Conservation (phyloP, 805 yeast species). For the Yamadazyma nakazawae region DNA sequence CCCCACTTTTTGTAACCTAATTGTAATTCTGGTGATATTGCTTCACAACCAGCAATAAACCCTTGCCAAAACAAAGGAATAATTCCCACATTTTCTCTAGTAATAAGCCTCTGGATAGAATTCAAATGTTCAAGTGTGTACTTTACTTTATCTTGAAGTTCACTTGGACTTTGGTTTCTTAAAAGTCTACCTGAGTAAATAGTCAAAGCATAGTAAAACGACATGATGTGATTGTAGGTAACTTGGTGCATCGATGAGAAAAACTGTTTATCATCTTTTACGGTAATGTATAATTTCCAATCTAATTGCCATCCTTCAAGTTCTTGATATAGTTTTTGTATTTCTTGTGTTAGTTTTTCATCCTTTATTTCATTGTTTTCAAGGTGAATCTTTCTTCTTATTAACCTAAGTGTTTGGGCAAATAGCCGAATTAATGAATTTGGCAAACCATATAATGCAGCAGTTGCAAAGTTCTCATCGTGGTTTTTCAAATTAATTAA, state of each 20-base stretch:
- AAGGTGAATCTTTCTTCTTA: slow-evolving; percentile 59
- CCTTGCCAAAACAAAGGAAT: slow-evolving; percentile 88
- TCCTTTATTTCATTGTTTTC: slow-evolving; percentile 22
- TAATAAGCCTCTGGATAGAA: slow-evolving; percentile 55
- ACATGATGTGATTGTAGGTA: slow-evolving; percentile 73
- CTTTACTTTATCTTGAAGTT: slow-evolving; percentile 60
- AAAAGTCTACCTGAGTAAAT: slow-evolving; percentile 71
- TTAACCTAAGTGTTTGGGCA: slow-evolving; percentile 65
- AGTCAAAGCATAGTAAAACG: slow-evolving; percentile 69
- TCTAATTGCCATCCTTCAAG: slow-evolving; percentile 68
- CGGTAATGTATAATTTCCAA: slow-evolving; percentile 54
- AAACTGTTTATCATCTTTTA: slow-evolving; percentile 27
- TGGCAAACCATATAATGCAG: slow-evolving; percentile 81
- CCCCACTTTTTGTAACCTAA: slow-evolving; percentile 72
- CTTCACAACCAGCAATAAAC: slow-evolving; percentile 82
- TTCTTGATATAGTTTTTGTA: slow-evolving; percentile 38
- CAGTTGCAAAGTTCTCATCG: slow-evolving; percentile 64
- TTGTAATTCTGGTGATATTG: slow-evolving; percentile 55
- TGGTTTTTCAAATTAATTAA: slow-evolving; percentile 46
- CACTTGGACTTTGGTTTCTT: slow-evolving; percentile 49
- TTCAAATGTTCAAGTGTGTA: slow-evolving; percentile 62
- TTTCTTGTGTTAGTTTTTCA: slow-evolving; percentile 15
- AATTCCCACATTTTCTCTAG: slow-evolving; percentile 53
- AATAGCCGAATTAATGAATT: slow-evolving; percentile 72
- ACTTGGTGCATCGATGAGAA: slow-evolving; percentile 62